These are phyloP conservation scores for Candida nemodendra DNA, from an alignment of 805 yeast species.

Conservation along the genomic window DNA sequence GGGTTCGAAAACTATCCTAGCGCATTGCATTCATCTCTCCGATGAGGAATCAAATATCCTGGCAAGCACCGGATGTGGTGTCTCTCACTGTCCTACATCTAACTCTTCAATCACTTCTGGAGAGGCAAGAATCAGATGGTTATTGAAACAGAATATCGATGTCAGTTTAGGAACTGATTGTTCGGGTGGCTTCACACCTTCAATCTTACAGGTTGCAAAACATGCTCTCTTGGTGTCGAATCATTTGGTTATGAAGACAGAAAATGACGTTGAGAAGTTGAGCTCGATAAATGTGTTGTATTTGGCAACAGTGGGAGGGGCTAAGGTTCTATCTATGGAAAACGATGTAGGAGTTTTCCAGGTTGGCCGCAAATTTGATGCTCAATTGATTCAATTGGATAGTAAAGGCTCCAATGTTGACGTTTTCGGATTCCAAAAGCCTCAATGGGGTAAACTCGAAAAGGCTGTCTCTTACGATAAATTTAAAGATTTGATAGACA, in stretches of 20 bases:
- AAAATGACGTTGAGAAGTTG: slow-evolving; percentile 47
- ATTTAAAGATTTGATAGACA: slow-evolving; percentile 62
- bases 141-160: slow-evolving; percentile 62
- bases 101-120: slow-evolving; percentile 89
- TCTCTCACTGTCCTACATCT: slow-evolving; percentile 92
- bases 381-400: slow-evolving; percentile 69
- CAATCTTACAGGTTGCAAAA: slow-evolving; percentile 62
- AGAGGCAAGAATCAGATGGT: slow-evolving; percentile 75
- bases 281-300: slow-evolving; percentile 69
- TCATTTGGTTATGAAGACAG: slow-evolving; percentile 59
- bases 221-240: slow-evolving; percentile 73
- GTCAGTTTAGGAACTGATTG: slow-evolving; percentile 83
- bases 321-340: slow-evolving; percentile 63
- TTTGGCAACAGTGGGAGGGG: slow-evolving; percentile 90
- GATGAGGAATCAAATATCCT: slow-evolving; percentile 63
- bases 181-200: slow-evolving; percentile 73
- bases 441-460: slow-evolving; percentile 31
- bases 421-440: slow-evolving; percentile 71
- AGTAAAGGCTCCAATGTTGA: slow-evolving; percentile 62
- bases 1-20: slow-evolving; percentile 68
- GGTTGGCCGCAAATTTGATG: slow-evolving; percentile 80
- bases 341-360: slow-evolving; percentile 65
- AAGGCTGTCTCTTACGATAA: slow-evolving; percentile 25
- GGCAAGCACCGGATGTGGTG: slow-evolving; percentile 56
- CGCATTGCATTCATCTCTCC: slow-evolving; percentile 81